These are phyloP conservation scores for Aspergillus pseudonomiae DNA, from an alignment of 2,329 filamentous ascomycete genomes.

Conservation along the genomic window DNA sequence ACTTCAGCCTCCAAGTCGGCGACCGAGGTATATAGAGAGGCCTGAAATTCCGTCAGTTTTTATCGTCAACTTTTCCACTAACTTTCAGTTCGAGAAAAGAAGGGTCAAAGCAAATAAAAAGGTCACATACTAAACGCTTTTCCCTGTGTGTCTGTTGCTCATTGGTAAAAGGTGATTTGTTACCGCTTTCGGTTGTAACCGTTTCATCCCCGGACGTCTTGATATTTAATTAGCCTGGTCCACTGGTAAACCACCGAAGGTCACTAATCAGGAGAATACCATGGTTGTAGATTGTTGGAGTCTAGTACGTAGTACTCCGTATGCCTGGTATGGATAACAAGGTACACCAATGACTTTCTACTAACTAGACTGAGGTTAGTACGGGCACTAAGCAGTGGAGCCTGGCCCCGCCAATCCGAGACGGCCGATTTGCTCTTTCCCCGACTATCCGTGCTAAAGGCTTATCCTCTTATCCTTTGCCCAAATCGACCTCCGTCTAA, in stretches of 20 bases:
- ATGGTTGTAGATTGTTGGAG: background rate
- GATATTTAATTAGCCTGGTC: background rate
- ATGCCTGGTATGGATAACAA: too few relatives aligned
- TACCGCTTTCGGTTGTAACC: background rate
- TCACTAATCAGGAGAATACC: background rate
- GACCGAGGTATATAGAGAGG: conserved; percentile 28
- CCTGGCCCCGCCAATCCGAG: conserved; percentile 16
- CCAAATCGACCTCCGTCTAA: background rate
- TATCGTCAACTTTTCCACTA: conserved; percentile 2
- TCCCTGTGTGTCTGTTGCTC: conserved; percentile 22
- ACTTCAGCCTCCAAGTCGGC: conserved; percentile 52
- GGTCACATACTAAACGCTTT: conserved; percentile 30
- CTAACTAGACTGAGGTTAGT: background rate
- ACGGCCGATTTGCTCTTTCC: conserved; percentile 10
- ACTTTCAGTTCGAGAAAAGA: background rate
- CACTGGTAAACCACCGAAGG: background rate
- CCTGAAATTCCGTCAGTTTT: conserved; percentile 26
- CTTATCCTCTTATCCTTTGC: conserved; percentile 4
- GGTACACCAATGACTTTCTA: background rate
- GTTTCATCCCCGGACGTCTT: background rate
- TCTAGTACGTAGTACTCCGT: background rate
- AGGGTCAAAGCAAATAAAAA: background rate
- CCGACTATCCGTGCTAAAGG: background rate
- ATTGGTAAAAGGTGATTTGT: background rate
- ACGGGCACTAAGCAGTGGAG: background rate